Base-by-base conservation (phyloP, 331 rosid genomes). In the Rhamnella rubrinervis region DNA sequence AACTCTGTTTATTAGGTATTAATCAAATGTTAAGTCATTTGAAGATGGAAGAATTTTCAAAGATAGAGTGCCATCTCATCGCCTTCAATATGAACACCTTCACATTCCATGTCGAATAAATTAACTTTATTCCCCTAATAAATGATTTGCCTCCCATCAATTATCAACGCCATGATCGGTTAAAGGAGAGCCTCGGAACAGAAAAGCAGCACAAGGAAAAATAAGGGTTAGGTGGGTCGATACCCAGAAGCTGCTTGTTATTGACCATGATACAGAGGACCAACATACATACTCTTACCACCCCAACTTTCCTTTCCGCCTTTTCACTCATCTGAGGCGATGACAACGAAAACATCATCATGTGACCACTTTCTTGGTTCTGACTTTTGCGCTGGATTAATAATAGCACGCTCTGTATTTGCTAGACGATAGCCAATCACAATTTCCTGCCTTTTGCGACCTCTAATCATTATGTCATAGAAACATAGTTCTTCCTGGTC, bases 401-500 rank as follows among this genome's bases (percentile, higher is more conserved):
- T 91, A 26, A 84, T 61, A 64, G 98, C 98, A 11, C 93, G 78
- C 61, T 93, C 97, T 46, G 87, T 67, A 76, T 72, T 72, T 56
- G 85, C 86, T 21, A 76, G 73, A 40, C 95, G 92, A 83, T 88
- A 91, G 26, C 98, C 98, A 21, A 90, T 93, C 72, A 93, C 91
- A 52, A 93, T 81, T 71, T 93, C 98, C 59, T 35, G 79, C 67
- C 98, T 91, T 77, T 82, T 80, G 64, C 91, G 97, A 26, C 95
- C 97, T 74, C 97, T 84, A 35, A 84, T 78, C 97, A 93, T 87
- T 79, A 93, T 85, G 69, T 93, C 97, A 18, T 85, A 88, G 74
- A 90, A 93, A 74, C 92, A 78, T 6, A 90, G 80, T 73, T 90
- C 97, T 74, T 93, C 97, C 80, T 91, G 97, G 62, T 93, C 97